Base-by-base conservation (phyloP, 345 rosid species). In the Syzygium grande region DNA sequence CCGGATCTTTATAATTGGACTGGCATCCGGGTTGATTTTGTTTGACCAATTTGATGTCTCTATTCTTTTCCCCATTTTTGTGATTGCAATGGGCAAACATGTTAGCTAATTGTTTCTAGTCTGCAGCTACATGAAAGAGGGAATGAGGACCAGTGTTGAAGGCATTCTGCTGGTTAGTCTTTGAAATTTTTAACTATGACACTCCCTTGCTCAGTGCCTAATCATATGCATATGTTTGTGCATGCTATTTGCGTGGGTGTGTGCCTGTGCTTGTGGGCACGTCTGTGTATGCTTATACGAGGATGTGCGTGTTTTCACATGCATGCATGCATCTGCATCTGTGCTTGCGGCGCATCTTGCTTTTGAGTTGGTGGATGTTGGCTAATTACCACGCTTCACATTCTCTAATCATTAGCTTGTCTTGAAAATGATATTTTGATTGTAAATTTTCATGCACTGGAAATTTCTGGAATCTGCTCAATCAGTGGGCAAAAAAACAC, bases 91-190 rank as follows among this genome's bases (percentile, higher is more conserved):
- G 13, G 53, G 53, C 34, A 7, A 22, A 77, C 49, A 63, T 41
- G 12, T 84, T 34, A 58, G 85, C 65, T 88, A 59, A 58, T 19
- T 63, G 10, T 54, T 23, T 85, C 52, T 84, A 86, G 84, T 55
- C 89, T 92, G 87, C 93, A 98, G 99, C 90, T 98, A 97, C 85
- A 94, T 94, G 98, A 96, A 98, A 88, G 99, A 98, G 86, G 99
- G 99, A 83, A 96, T 97, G 99, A 94, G 99, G 93, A 94, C 98
- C 4, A 97, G 99, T 52, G 99, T 98, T 25, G 99, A 97, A 87
- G 99, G 95, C 79, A 95, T 98, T 93, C 90, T 98, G 85, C 94
- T 97, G 99, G 99, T 98, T 91, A 80, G 93, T 88, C 9, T 55
- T 86, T 84, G 8, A 38, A 29, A 27, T 9, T 54, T 68, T 23